A percentile compares a stretch with the other conserved stretches of the same genome.
phyloP scores from a whole-genome alignment of 441 rosid genomes.

The Corymbia citriodora region DNA sequence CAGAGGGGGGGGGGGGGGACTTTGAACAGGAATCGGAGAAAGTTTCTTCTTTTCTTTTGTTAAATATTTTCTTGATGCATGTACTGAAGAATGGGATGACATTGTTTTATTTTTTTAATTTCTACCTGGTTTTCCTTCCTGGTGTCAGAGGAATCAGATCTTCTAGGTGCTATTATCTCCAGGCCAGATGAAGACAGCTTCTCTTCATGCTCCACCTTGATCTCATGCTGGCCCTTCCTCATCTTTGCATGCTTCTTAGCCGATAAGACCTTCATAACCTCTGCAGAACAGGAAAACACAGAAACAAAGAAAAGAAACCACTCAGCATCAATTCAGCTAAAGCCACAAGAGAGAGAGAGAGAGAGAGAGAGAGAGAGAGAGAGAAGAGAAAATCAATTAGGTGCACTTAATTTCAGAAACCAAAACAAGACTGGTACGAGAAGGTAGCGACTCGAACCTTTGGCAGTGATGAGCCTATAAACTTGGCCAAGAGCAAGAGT shows the following conservation, averaged over 20 bases:
- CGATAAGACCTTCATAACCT: constrained; percentile 71
- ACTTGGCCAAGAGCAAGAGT: constrained; percentile 75
- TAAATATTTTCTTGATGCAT: neutral
- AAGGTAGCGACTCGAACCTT: constrained; percentile 37
- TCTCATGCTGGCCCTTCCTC: constrained; percentile 24
- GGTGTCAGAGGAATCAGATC: constrained; percentile 32
- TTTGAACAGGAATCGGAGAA: neutral
- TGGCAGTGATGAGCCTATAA: constrained; percentile 71
- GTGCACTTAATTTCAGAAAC: neutral
- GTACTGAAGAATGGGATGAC: neutral
- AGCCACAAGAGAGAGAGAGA: neutral
- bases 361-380: neutral
- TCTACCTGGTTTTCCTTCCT: constrained; percentile 37
- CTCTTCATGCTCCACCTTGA: constrained; percentile 20
- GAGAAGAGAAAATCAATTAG: neutral
- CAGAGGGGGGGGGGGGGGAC: neutral
- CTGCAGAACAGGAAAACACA: constrained; percentile 20
- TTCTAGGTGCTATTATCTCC: constrained; percentile 15
- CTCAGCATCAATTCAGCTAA: neutral
- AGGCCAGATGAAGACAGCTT: constrained; percentile 6
- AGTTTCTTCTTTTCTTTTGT: neutral
- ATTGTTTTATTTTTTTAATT: neutral
- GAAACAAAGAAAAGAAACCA: neutral
- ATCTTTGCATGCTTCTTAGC: constrained; percentile 68
- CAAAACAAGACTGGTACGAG: neutral